Percentiles rank a stretch among this genome's conserved stretches.
Conservation (phyloP, 2,329 filamentous ascomycete genomes). For the Colletotrichum sp. region DNA sequence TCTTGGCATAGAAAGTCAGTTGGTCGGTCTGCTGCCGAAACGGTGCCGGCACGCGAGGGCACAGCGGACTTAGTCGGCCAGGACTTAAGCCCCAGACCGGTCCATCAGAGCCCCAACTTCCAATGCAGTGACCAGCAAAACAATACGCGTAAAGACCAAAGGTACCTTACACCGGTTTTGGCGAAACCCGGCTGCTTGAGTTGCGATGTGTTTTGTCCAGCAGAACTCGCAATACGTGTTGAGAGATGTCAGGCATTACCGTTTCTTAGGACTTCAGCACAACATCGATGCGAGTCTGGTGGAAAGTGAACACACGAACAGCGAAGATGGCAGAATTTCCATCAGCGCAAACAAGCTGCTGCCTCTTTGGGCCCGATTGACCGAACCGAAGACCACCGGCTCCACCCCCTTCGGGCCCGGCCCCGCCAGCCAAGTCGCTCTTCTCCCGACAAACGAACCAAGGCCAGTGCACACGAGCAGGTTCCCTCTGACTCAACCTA, state of each 20-base stretch:
- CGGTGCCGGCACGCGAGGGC: neutral
- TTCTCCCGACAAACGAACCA: neutral
- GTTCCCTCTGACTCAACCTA: neutral
- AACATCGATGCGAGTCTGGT: neutral
- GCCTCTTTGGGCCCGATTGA: neutral
- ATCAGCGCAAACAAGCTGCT: neutral
- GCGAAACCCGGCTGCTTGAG: neutral
- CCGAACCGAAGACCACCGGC: neutral
- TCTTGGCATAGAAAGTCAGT: neutral
- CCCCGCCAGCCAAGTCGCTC: neutral
- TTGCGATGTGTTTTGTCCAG: neutral
- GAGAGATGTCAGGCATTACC: neutral
- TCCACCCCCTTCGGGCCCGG: constrained; percentile 11
- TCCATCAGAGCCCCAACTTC: neutral
- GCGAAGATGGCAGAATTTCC: neutral
- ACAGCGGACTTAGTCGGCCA: constrained; percentile 13
- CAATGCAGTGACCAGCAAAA: too few relatives aligned
- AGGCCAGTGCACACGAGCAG: neutral
- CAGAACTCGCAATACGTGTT: neutral
- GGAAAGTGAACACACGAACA: neutral
- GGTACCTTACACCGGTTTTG: neutral
- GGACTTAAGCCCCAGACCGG: constrained; percentile 13
- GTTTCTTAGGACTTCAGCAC: neutral
- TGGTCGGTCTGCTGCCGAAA: neutral
- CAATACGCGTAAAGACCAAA: neutral